phyloP scores from a whole-genome alignment of 208 protist genomes.

The Zelonia costaricensis region DNA sequence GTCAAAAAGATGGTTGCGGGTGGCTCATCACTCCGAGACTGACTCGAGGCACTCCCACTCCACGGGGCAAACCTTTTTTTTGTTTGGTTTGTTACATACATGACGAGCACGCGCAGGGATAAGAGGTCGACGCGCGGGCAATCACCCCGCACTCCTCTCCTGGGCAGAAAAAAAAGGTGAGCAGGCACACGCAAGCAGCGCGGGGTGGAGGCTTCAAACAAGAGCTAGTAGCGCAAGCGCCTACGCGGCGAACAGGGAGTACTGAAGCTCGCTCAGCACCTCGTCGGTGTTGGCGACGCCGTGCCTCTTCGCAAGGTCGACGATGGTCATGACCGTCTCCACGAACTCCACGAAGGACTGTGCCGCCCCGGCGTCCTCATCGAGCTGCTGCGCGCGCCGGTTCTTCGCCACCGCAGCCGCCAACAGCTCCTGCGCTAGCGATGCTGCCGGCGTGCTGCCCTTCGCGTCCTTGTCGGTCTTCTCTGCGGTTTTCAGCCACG shows the following conservation, averaged over 20 bases:
- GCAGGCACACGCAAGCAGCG: no score
- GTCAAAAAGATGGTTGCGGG: no score
- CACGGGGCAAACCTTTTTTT: no score
- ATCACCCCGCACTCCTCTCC: no score
- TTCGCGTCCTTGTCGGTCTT: neutral
- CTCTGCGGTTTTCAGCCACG: constrained; percentile 14
- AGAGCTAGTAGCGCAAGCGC: neutral
- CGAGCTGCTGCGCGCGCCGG: constrained; percentile 3
- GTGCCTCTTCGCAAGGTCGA: constrained; percentile 10
- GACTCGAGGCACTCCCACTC: no score
- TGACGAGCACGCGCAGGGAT: no score
- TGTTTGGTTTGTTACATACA: no score
- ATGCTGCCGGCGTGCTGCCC: neutral
- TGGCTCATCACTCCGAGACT: no score
- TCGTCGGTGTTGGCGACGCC: constrained; percentile 3
- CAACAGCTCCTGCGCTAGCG: constrained; percentile 20
- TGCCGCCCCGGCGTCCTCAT: constrained; percentile 34
- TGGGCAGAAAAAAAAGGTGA: no score
- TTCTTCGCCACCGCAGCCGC: constrained; percentile 13
- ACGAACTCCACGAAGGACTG: constrained; percentile 83
- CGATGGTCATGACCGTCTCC: constrained; percentile 55
- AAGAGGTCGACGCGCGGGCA: no score
- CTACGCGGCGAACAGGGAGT: constrained; percentile 6
- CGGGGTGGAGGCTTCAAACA: no score
- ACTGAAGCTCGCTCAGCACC: constrained; percentile 16